Base-by-base conservation (phyloP, 2,329 filamentous ascomycete species). In the Colletotrichum sp. region DNA sequence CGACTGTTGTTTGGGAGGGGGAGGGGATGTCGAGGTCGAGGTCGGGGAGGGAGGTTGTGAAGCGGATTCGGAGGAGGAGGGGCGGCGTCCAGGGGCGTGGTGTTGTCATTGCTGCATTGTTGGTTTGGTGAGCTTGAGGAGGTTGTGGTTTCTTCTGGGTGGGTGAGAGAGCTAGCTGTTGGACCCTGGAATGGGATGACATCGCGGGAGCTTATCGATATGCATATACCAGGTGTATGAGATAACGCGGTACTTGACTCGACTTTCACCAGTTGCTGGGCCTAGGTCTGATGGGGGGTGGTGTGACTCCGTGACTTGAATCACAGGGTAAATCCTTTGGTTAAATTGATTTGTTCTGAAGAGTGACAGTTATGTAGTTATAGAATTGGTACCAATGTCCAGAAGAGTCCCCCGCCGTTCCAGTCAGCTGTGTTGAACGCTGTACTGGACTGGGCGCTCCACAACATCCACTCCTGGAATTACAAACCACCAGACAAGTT, bases 11-110 rank as follows among this genome's bases (percentile, higher is more conserved):
- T 36, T 89, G 88, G 64, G 88, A 84, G 0, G 96, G 95, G 8
- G 89, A 86, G 65, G 92, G 84, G 81, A 99, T 92, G 80, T 95
- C 92, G 76, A 99, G 91, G 55, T 93, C 90, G 52, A 98, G 91
- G 83, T 99, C 97, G 18, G 95, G 93, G 73, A 96, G 90, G 2
- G 95, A 93, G 76, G 93, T 93, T 69, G 95, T 95, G 90, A 99
- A 99, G 84, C 96, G 96, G 83, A 99, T 93, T 48, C 95, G 96
- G 61, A 99, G 89, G 81, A 94, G 92, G 72, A 98, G 89, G 38
- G 89, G 89, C 24, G 84, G 82, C 70, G 79, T 79, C 65, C 68
- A 81, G 13, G 74, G 71, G 74, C 65, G 64, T 28, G 71, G 58
- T 34, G 58, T 32, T 15, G 64, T 76, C 74, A 76, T 76, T 43